These are phyloP conservation scores for Micractinium sp. DNA, from an alignment of 139 green algal species.

Conservation along the genomic window DNA sequence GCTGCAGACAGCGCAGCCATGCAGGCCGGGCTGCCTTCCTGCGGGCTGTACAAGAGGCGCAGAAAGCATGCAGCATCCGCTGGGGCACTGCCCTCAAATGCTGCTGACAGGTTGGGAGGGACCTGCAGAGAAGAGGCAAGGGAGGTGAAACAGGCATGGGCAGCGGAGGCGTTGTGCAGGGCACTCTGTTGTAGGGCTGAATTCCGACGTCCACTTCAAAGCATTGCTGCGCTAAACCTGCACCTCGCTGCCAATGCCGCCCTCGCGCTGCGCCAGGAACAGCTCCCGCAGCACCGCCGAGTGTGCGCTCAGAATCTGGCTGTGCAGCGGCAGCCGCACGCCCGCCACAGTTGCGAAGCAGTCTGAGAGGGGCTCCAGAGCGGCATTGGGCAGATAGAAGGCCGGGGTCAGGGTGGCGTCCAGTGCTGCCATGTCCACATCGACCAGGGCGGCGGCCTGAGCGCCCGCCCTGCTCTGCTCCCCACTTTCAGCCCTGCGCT, in stretches of 20 bases:
- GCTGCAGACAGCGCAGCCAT: background rate
- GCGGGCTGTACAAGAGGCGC: background rate
- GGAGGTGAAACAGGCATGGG: background rate
- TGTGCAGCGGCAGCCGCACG: background rate
- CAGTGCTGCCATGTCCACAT: too few species aligned
- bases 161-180: background rate
- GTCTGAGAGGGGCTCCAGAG: background rate
- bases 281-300: background rate
- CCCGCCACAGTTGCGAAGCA: background rate
- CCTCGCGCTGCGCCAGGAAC: background rate
- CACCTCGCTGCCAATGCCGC: background rate
- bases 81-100: background rate
- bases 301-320: background rate
- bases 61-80: background rate
- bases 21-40: background rate
- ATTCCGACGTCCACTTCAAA: too few species aligned
- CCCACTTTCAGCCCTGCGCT: too few species aligned
- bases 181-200: too few species aligned
- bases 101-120: background rate
- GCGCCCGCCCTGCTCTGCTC: too few species aligned
- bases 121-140: background rate
- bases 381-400: background rate
- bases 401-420: background rate
- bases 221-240: background rate
- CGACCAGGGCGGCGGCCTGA: too few species aligned